phyloP scores from a whole-genome alignment of 1,284 basidiomycete species.

The Puccinia hordei region DNA sequence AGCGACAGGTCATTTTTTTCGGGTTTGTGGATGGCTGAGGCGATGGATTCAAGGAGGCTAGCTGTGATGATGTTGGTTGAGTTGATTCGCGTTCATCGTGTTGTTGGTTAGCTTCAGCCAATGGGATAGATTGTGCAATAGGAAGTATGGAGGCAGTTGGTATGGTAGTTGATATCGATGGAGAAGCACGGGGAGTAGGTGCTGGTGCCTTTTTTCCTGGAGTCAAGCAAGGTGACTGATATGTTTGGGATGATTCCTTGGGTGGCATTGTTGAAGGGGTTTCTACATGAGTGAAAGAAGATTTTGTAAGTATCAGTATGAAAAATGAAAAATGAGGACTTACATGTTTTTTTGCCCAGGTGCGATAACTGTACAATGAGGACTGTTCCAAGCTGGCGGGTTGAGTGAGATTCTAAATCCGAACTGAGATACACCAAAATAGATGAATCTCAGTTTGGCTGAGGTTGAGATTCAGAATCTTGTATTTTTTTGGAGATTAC shows the following conservation, averaged over 20 bases:
- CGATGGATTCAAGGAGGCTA: no score
- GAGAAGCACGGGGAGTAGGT: neutral
- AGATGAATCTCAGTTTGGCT: neutral
- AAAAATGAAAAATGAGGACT: neutral
- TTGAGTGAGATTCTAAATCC: neutral
- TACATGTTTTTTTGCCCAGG: neutral
- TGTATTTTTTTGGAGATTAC: neutral
- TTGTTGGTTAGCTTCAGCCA: neutral
- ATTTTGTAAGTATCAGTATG: neutral
- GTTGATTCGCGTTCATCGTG: neutral
- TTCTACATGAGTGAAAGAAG: neutral
- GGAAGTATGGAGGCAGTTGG: no score
- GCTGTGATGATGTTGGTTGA: neutral
- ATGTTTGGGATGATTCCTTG: neutral
- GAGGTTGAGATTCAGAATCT: neutral
- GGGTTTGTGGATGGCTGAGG: neutral
- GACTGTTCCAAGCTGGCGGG: neutral
- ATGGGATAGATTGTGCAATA: neutral
- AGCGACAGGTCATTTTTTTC: neutral
- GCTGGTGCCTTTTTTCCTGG: neutral
- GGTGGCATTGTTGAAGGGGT: neutral
- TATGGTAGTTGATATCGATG: no score
- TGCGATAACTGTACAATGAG: neutral
- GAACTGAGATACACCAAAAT: conserved; percentile 7
- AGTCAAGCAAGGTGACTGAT: no score